Evolutionary conservation across 768 basidiomycete species (phyloP).

Genomic region (Coprinellus micaceus): DNA sequence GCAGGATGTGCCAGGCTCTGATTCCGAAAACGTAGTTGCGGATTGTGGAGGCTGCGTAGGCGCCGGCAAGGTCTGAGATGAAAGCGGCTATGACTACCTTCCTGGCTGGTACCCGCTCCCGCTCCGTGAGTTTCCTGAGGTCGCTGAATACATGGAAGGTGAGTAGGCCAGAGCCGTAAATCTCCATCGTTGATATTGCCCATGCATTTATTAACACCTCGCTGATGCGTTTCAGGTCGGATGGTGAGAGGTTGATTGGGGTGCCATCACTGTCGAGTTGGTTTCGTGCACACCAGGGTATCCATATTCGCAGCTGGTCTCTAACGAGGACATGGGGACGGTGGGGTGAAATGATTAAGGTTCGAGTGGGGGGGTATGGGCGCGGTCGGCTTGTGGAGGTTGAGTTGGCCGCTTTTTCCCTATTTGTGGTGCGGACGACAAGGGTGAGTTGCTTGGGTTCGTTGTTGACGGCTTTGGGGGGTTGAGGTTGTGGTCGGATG

Average conservation of each 20-base stretch:
- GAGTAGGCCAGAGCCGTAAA: conserved; percentile 36
- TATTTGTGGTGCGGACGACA: no score
- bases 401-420: no score
- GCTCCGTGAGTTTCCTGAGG: conserved; percentile 25
- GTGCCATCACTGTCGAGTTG: not conserved
- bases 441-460: not conserved
- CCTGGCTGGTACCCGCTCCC: conserved; percentile 23
- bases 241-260: conserved; percentile 12
- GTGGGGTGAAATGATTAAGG: conserved; percentile 13
- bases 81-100: conserved; percentile 25
- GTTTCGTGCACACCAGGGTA: conserved; percentile 8
- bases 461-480: conserved; percentile 1
- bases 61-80: conserved; percentile 26
- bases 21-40: conserved; percentile 36
- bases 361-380: conserved; percentile 3
- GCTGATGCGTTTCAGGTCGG: conserved; percentile 21
- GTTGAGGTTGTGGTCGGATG: not conserved
- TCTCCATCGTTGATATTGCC: conserved; percentile 26
- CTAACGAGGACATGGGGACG: conserved; percentile 25
- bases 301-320: conserved; percentile 25
- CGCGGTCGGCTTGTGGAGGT: not conserved
- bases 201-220: conserved; percentile 23
- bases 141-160: conserved; percentile 41
- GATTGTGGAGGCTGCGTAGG: conserved; percentile 29
- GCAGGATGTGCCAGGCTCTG: conserved; percentile 45